These are phyloP conservation scores for Kernera saxatilis DNA, from an alignment of 345 rosid species.

Conservation along the genomic window DNA sequence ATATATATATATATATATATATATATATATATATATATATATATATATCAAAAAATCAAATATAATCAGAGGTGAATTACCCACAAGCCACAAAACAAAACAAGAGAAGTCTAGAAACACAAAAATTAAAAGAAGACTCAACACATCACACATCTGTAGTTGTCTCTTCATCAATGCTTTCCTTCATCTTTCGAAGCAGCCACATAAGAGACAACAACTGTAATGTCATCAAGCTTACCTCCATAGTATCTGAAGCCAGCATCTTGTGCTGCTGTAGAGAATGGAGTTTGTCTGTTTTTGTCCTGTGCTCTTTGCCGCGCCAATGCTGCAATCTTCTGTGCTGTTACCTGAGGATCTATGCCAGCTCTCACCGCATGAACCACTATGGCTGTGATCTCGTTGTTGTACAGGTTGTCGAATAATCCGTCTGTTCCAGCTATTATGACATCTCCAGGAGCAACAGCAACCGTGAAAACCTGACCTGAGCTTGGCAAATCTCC, in stretches of 20 bases:
- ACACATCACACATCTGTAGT: slow-evolving; percentile 12
- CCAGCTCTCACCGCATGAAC: slow-evolving; percentile 95
- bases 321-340: slow-evolving; percentile 96
- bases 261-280: slow-evolving; percentile 96
- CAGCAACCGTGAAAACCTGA: slow-evolving; percentile 76
- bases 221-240: slow-evolving; percentile 98
- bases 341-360: slow-evolving; percentile 79
- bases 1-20: too few relatives aligned
- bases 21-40: slow-evolving; percentile 25
- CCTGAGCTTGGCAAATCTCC: slow-evolving; percentile 97
- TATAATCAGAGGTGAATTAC: slow-evolving; percentile 13
- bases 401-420: slow-evolving; percentile 91
- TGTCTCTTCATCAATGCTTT: background rate
- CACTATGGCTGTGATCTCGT: slow-evolving; percentile 91
- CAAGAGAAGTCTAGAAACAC: slow-evolving; percentile 15
- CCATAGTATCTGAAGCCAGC: slow-evolving; percentile 98
- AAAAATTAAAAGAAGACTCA: slow-evolving; percentile 8
- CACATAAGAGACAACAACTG: slow-evolving; percentile 89
- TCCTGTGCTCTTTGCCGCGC: slow-evolving; percentile 96
- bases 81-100: slow-evolving; percentile 25
- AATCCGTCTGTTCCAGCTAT: slow-evolving; percentile 95
- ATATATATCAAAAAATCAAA: slow-evolving; percentile 22
- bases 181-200: slow-evolving; percentile 42
- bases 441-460: slow-evolving; percentile 90
- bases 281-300: slow-evolving; percentile 89